Evolutionary conservation across 441 rosid genomes (phyloP), one percentile per base, ranked within the genome.

Genomic region (Breynia disticha): DNA sequence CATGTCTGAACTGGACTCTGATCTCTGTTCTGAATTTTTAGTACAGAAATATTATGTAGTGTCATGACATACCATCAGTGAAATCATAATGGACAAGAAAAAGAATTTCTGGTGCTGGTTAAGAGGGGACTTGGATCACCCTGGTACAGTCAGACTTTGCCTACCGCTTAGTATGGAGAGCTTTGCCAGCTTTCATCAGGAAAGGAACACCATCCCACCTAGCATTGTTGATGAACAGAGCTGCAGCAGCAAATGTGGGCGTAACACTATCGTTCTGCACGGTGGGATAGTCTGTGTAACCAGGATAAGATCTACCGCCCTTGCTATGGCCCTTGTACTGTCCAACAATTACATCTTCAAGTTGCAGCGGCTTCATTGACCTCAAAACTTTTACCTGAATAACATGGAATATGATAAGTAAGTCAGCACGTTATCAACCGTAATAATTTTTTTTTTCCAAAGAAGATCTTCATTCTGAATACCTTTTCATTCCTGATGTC

Each of bases 171-270:
- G 83, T 80, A 66, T 87, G 87, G 13, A 88, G 88, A 61, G 94
- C 97, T 67, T 91, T 91, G 50, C 95, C 98, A 0, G 97, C 94
- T 76, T 80, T 86, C 95, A 88, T 84, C 41, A 88, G 77, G 64
- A 91, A 91, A 42, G 97, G 95, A 50, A 91, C 97, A 14, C 95
- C 97, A 46, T 87, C 98, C 98, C 98, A 91, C 68, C 98, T 65
- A 5, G 87, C 87, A 21, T 88, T 91, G 57, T 88, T 76, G 45
- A 91, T 77, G 63, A 83, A 88, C 60, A 88, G 75, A 44, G 95
- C 88, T 5, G 95, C 94, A 1, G 98, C 96, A 3, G 95, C 89
- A 73, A 91, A 91, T 54, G 98, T 91, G 5, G 95, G 95, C 0
- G 97, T 86, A 7, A 78, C 52, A 72, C 97, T 91, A 60, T 64